Conservation (phyloP, 2,329 filamentous ascomycete species). For the Hypoxylon sp. region DNA sequence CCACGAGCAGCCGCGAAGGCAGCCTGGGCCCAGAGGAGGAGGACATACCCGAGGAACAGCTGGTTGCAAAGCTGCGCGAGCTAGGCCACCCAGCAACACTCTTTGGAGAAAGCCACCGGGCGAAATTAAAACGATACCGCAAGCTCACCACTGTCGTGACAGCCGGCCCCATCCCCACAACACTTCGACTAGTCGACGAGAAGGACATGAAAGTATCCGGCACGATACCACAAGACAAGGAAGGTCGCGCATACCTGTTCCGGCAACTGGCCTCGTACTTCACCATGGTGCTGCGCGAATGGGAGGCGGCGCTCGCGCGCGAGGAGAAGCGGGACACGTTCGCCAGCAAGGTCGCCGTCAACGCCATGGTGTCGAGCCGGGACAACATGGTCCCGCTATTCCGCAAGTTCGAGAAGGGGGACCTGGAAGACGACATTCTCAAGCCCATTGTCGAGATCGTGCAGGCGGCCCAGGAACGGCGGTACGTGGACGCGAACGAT, state of each 20-base stretch:
- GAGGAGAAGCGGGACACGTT: constrained; percentile 72
- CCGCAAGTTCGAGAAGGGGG: constrained; percentile 85
- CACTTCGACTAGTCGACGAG: constrained; percentile 82
- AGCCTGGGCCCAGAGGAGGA: constrained; percentile 65
- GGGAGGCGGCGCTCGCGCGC: constrained; percentile 82
- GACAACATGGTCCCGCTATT: constrained; percentile 93
- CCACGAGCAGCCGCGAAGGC: constrained; percentile 59
- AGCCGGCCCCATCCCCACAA: constrained; percentile 89
- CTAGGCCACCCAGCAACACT: constrained; percentile 80
- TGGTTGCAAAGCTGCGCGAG: constrained; percentile 76
- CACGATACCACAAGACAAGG: constrained; percentile 72
- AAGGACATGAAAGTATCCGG: constrained; percentile 88
- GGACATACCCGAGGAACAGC: constrained; percentile 79
- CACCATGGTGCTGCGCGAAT: constrained; percentile 93
- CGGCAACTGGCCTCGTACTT: constrained; percentile 95
- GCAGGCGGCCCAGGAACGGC: constrained; percentile 86
- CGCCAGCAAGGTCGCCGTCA: constrained; percentile 84
- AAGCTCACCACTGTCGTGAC: constrained; percentile 74
- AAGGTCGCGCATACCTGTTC: constrained; percentile 80
- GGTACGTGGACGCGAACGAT: constrained; percentile 97
- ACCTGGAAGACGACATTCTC: constrained; percentile 83
- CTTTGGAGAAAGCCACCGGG: constrained; percentile 85
- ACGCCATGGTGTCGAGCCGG: constrained; percentile 87
- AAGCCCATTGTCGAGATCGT: constrained; percentile 93
- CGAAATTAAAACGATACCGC: constrained; percentile 78